Base-by-base conservation (phyloP, 1,139 yeast genomes). In the Pneumocystis carinii region DNA sequence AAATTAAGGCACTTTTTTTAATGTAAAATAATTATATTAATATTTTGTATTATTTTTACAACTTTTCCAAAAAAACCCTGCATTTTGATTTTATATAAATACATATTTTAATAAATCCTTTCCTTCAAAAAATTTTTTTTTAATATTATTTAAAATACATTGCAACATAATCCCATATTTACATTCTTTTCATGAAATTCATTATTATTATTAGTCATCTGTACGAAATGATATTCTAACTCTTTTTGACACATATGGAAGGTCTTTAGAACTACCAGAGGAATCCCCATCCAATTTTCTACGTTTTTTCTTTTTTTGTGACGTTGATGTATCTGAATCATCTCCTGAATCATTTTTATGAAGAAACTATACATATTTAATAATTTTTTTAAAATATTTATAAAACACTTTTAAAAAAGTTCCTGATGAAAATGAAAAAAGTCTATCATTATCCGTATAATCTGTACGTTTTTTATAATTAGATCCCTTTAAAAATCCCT, bases 361-460 rank as follows among this genome's bases (percentile, higher is more conserved):
- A 48, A 48, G 55, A 48, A 48, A 48, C 55, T 48, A 14, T 0
- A 24, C 5, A 24, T 10, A 48, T 12, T 48, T 48, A 48, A 48
- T 48, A 48, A 48, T 17, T 24, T 8, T 24, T 17, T 24, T 24
- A 48, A 8, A 24, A 48, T 6, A 48, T 10, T 12, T 24, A 37
- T 37, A 48, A 48, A 48, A 24, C n/a, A 48, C 55, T 24, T 48
- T 48, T 32, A 85, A 82, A 70, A 83, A 88, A 35, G 84, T 82
- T 0, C 86, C 83, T 2, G 94, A 85, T 66, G 95, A 85, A 71
- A 88, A 75, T 59, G 95, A 86, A 75, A 90, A 90, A 7, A 90
- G 81, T 61, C 96, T 83, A 71, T 90, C 97, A 58, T 86, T 87
- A 67, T 89, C 95, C 0, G 83, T 81, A 72, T 85, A 83, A 8